A percentile compares a stretch with the other conserved stretches of the same genome.
phyloP scores from a whole-genome alignment of 2,329 filamentous ascomycete genomes.

The Diplocarpon rosae region DNA sequence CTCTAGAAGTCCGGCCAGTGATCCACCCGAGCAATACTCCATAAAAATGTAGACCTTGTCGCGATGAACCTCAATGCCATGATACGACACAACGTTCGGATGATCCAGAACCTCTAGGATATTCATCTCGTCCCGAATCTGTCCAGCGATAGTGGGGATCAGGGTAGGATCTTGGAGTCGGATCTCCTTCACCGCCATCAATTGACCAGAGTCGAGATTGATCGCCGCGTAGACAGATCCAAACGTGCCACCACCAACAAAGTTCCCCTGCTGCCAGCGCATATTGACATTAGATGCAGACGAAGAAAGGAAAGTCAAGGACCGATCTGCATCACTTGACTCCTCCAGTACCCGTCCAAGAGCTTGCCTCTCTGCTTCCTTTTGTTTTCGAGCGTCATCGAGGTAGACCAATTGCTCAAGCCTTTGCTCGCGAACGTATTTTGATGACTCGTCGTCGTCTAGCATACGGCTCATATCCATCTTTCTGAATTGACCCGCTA shows the following conservation, averaged over 20 bases:
- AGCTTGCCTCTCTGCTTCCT: conserved; percentile 74
- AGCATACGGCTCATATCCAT: conserved; percentile 63
- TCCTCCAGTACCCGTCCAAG: conserved; percentile 87
- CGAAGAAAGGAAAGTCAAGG: conserved; percentile 84
- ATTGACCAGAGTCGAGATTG: conserved; percentile 87
- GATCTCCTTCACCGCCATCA: conserved; percentile 99
- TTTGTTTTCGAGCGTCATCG: conserved; percentile 67
- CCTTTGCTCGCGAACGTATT: conserved; percentile 64
- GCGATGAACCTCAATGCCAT: conserved; percentile 93
- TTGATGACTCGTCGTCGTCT: conserved; percentile 78
- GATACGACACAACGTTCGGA: conserved; percentile 95
- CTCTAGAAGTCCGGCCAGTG: conserved; percentile 77
- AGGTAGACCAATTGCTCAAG: conserved; percentile 62
- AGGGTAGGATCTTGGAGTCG: conserved; percentile 91
- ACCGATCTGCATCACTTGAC: conserved; percentile 90
- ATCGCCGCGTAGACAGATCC: conserved; percentile 96
- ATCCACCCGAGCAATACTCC: conserved; percentile 97
- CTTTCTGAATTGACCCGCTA: conserved; percentile 63
- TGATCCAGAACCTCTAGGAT: conserved; percentile 93
- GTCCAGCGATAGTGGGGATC: conserved; percentile 84
- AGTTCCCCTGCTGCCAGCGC: conserved; percentile 98
- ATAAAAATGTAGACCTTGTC: conserved; percentile 99
- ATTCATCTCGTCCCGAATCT: conserved; percentile 95
- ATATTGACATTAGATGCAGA: conserved; percentile 91
- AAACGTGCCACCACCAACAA: conserved; percentile 92